A percentile compares a stretch with the other conserved stretches of the same genome.
Conservation (phyloP, 2,329 filamentous ascomycete species). For the Monilinia laxa region DNA sequence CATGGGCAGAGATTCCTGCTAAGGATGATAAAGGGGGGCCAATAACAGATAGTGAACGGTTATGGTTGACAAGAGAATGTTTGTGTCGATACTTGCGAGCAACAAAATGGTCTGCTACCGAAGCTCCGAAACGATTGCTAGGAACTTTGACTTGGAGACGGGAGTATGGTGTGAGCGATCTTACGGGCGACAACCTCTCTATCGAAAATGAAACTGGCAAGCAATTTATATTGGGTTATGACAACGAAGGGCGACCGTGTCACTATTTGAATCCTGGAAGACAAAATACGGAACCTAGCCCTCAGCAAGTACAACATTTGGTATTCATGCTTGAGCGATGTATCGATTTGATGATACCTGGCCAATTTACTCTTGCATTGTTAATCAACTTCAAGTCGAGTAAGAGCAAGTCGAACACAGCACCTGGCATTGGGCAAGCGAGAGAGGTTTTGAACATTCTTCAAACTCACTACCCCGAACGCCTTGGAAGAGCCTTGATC, state of each 20-base stretch:
- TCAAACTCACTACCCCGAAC: conserved; percentile 93
- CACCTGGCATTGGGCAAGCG: conserved; percentile 71
- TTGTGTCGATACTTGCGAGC: conserved; percentile 90
- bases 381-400: conserved; percentile 89
- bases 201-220: conserved; percentile 97
- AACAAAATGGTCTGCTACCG: conserved; percentile 80
- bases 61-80: conserved; percentile 92
- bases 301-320: conserved; percentile 87
- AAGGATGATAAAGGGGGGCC: conserved; percentile 59
- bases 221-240: conserved; percentile 85
- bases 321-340: conserved; percentile 94
- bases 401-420: conserved; percentile 69
- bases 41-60: conserved; percentile 74
- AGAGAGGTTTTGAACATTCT: conserved; percentile 86
- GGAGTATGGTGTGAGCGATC: conserved; percentile 75
- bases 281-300: conserved; percentile 87
- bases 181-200: conserved; percentile 84
- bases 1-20: conserved; percentile 69
- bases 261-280: conserved; percentile 85
- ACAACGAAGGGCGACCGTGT: conserved; percentile 81
- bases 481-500: conserved; percentile 83
- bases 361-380: conserved; percentile 82
- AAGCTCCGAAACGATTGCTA: conserved; percentile 76
- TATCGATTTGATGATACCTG: conserved; percentile 81
- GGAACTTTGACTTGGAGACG: conserved; percentile 84